Evolutionary conservation across 495 filamentous ascomycete species (phyloP), one percentile per base, ranked within the genome.

Genomic region (Monascus purpureus): DNA sequence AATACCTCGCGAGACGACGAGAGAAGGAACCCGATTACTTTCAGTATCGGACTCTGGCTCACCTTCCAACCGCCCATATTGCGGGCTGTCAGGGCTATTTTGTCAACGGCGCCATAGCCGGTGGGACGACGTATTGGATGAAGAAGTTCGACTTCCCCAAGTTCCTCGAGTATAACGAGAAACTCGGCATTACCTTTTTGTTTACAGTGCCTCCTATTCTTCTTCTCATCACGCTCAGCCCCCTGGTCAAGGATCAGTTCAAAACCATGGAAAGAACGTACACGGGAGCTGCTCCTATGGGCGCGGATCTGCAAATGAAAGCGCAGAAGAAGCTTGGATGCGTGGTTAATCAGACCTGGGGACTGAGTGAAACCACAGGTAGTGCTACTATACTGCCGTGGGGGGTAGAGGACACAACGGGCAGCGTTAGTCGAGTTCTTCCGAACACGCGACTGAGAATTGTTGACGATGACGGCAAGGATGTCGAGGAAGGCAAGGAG

Each of bases 231-330:
- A 57, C 61, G 3, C 68, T 66, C 31, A 47, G 38, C 23, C 61
- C 65, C 6, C 33, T 45, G 11, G 67, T 71, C n/a, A 67, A 56
- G 12, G 59, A 67, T 29, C 61, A 68, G 26, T 58, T 68, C 32
- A 35, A 33, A 32, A 36, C 38, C 8, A 11, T 41, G 24, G 29
- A 16, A 9, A 32, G 38, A 12, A 33, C 41, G 13, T 43, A 75
- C 50, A 80, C 70, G 6, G 83, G 80, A 8, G 83, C 81, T 2
- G 84, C 83, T 1, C 84, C 83, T 1, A 50, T 90, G 29, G 82
- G 76, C 2, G 50, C 58, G 17, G 79, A 87, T 26, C 53, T 82
- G 15, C 66, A 69, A 23, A 53, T 82, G 17, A 32, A 29, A 19
- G 36, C 34, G 8, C 36, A 43, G 22, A 28, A 37, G 30, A 42